phyloP scores from a whole-genome alignment of 306 rosid species.

The Prinsepia uniflora region DNA sequence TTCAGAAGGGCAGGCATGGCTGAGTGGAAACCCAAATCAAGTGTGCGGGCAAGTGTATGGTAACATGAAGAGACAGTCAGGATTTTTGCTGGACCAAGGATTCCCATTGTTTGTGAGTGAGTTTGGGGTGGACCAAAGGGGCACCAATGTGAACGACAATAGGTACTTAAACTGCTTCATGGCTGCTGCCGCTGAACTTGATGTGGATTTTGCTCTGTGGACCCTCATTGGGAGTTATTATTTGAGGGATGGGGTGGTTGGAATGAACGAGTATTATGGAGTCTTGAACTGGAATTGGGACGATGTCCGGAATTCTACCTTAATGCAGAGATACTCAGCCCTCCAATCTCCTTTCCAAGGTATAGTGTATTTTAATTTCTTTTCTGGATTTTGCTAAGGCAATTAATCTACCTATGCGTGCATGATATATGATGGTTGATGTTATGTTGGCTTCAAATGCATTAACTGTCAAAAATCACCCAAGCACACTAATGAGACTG shows the following conservation, averaged over 20 bases:
- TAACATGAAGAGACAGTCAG: constrained; percentile 49
- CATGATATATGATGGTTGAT: background rate
- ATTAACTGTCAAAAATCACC: background rate
- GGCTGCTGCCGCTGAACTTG: constrained; percentile 63
- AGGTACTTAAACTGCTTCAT: constrained; percentile 69
- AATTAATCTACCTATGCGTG: background rate
- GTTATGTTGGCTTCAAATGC: background rate
- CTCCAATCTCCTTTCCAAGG: constrained; percentile 82
- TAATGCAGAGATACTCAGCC: constrained; percentile 46
- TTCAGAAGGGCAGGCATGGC: constrained; percentile 71
- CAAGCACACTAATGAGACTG: background rate
- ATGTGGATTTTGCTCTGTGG: constrained; percentile 85
- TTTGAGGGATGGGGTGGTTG: constrained; percentile 60
- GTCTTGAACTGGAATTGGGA: constrained; percentile 54
- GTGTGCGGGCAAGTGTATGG: constrained; percentile 63
- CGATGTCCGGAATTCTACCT: constrained; percentile 42
- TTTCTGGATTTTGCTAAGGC: background rate
- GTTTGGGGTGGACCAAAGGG: constrained; percentile 74
- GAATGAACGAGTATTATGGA: constrained; percentile 73
- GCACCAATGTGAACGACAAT: constrained; percentile 71
- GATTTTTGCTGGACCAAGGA: constrained; percentile 57
- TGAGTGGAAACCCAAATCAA: constrained; percentile 61
- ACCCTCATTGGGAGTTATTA: constrained; percentile 81
- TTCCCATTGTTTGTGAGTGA: constrained; percentile 83
- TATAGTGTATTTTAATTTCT: constrained; percentile 7